These are phyloP conservation scores for Parastagonospora avenae DNA, from an alignment of 2,329 filamentous ascomycete species.

Conservation along the genomic window DNA sequence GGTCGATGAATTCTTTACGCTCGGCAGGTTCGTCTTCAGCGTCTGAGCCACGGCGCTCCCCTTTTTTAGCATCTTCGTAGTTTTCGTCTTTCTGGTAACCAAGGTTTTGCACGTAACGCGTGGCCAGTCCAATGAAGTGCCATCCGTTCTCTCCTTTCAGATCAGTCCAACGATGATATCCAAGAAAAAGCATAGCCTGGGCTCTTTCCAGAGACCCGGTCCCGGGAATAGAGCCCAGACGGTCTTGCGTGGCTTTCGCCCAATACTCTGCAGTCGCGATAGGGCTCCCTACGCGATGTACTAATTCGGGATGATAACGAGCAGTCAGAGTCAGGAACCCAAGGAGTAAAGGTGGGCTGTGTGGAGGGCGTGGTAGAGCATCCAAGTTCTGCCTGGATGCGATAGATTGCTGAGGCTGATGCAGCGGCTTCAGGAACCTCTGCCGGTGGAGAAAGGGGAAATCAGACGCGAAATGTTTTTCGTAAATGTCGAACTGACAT, in stretches of 20 bases:
- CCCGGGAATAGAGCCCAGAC: constrained; percentile 41
- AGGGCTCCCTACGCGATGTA: constrained; percentile 11
- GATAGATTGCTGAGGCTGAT: constrained; percentile 32
- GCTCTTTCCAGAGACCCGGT: constrained; percentile 65
- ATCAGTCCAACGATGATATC: constrained; percentile 73
- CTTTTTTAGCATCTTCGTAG: constrained; percentile 20
- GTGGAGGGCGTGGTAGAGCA: constrained; percentile 50
- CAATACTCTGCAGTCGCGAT: constrained; percentile 64
- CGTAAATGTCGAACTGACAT: constrained; percentile 66
- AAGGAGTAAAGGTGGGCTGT: constrained; percentile 62
- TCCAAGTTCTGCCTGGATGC: constrained; percentile 31
- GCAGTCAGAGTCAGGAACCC: constrained; percentile 72
- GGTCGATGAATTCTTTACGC: constrained; percentile 58
- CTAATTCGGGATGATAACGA: constrained; percentile 66
- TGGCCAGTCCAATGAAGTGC: constrained; percentile 65
- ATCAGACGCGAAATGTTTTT: constrained; percentile 73
- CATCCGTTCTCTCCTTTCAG: constrained; percentile 66
- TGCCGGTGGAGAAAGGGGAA: constrained; percentile 73
- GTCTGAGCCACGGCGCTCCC: constrained; percentile 12
- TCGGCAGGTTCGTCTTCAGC: constrained; percentile 18
- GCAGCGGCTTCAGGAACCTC: constrained; percentile 57
- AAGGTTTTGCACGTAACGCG: constrained; percentile 61
- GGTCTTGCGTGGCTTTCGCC: constrained; percentile 61
- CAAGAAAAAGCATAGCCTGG: constrained; percentile 73
- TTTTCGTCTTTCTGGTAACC: constrained; percentile 37